Base-by-base conservation (phyloP, 2,329 filamentous ascomycete species). In the Neofusicoccum laricinum region DNA sequence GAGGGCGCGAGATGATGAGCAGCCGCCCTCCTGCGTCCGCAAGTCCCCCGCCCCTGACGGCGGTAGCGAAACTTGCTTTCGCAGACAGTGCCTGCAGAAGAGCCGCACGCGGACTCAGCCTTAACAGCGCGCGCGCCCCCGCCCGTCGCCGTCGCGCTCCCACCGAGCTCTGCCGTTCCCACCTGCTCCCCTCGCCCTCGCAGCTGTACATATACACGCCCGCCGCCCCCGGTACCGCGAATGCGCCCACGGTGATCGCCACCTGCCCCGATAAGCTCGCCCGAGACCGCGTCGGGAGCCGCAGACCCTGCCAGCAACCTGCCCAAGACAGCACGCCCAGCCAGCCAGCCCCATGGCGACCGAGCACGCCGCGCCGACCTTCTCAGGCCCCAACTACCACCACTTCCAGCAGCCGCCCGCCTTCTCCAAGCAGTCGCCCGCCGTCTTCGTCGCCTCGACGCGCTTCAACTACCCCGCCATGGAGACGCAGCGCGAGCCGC, bases 61-160 rank as follows among this genome's bases (percentile, higher is more conserved):
- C 55, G 55, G 40, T 57, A 57, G 55, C 55, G 55, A 59, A 59
- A 59, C 55, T 46, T 59, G 55, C 55, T 59, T 57, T 30, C 43
- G 7, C 43, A 21, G 15, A 19, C 17, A 21, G 46, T 11, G 25
- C 38, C 40, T 58, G 53, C 53, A 59, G 40, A 59, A 59, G 55
- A 59, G 55, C 55, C 55, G 55, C 55, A 59, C 55, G 10, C 43
- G 53, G 11, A 25, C 55, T 59, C 55, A 59, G 55, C 55, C 55
- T 59, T 59, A 59, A 59, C 55, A 32, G 30, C 25, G 21, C 40
- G 40, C 38, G 6, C 30, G 17, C 19, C 51, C 36, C 11, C 21
- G n/a, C 30, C 3, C 15, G 14, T 2, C 21, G 32, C 7, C 2
- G 21, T 36, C 40, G 19, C n/a, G 12, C 40, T 10, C n/a, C 40